These are phyloP conservation scores for Dactylella cylindrospora DNA, from an alignment of 2,329 filamentous ascomycete species.

Conservation along the genomic window DNA sequence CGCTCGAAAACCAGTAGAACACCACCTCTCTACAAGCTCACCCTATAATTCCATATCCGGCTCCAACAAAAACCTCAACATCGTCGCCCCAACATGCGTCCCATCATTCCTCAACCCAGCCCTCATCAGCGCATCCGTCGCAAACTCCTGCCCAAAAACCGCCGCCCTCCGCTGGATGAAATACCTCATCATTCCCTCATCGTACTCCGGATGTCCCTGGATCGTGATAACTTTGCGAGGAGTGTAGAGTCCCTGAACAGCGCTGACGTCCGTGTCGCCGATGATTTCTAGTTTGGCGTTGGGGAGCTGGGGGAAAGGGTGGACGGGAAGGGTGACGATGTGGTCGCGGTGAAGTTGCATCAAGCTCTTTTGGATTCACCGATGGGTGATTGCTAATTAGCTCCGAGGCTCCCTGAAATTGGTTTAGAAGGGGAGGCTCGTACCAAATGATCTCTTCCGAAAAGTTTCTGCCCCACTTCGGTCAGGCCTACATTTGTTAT, in stretches of 20 bases:
- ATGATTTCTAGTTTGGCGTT: slow-evolving; percentile 61
- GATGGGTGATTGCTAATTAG: not conserved
- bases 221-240: slow-evolving; percentile 69
- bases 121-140: slow-evolving; percentile 67
- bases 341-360: slow-evolving; percentile 87
- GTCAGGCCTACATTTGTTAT: slow-evolving; percentile 71
- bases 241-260: slow-evolving; percentile 77
- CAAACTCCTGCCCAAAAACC: slow-evolving; percentile 69
- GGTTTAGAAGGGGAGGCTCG: slow-evolving; percentile 1
- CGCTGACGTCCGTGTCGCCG: slow-evolving; percentile 66
- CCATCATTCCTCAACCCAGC: slow-evolving; percentile 74
- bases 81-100: slow-evolving; percentile 69
- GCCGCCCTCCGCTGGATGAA: slow-evolving; percentile 64
- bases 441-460: slow-evolving; percentile 61
- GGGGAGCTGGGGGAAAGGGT: slow-evolving; percentile 57
- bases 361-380: slow-evolving; percentile 58
- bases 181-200: slow-evolving; percentile 68
- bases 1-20: too few relatives aligned
- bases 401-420: slow-evolving; percentile 47
- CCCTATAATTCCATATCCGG: not conserved
- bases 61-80: slow-evolving; percentile 69
- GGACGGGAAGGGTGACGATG: slow-evolving; percentile 55
- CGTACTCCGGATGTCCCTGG: slow-evolving; percentile 87
- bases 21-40: slow-evolving; percentile 1
- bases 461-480: slow-evolving; percentile 69